These are phyloP conservation scores for Fusarium sp. DNA, from an alignment of 2,329 filamentous ascomycete species.

Conservation along the genomic window DNA sequence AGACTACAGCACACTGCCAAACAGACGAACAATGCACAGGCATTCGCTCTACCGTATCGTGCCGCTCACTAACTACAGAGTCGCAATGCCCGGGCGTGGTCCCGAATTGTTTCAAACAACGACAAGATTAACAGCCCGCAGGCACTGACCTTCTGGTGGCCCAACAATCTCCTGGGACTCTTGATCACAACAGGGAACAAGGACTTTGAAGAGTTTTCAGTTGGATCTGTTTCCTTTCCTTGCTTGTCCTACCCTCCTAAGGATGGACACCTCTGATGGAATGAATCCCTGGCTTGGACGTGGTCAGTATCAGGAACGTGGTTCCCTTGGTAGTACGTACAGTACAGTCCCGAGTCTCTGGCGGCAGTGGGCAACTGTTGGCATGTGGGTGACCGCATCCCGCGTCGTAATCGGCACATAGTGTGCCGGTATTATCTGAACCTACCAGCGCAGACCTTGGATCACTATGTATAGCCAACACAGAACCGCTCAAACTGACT, in stretches of 20 bases:
- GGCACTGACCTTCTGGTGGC: conserved; percentile 35
- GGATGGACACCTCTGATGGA: not conserved
- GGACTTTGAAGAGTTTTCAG: conserved; percentile 27
- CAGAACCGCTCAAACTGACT: too few species aligned
- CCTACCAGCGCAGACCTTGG: not conserved
- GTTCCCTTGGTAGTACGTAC: conserved; percentile 15
- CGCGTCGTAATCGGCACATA: conserved; percentile 31
- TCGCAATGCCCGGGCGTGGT: not conserved
- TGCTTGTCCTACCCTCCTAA: not conserved
- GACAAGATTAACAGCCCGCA: conserved; percentile 9
- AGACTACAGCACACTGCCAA: conserved; percentile 1
- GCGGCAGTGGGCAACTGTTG: conserved; percentile 34
- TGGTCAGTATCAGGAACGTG: conserved; percentile 43
- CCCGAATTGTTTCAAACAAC: conserved; percentile 21
- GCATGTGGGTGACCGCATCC: conserved; percentile 46
- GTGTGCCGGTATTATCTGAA: conserved; percentile 5
- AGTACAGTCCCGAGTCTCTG: conserved; percentile 32
- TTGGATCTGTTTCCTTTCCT: conserved; percentile 9
- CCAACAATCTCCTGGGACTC: conserved; percentile 11
- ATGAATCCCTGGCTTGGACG: conserved; percentile 3
- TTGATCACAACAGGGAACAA: conserved; percentile 22
- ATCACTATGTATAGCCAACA: too few species aligned
- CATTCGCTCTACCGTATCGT: not conserved
- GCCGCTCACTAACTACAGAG: not conserved
- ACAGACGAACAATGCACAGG: conserved; percentile 15